Evolutionary conservation across 371 early-diverging fungal species (phyloP), one percentile per base, ranked within the genome.

Genomic region (Funneliformis caledonium): DNA sequence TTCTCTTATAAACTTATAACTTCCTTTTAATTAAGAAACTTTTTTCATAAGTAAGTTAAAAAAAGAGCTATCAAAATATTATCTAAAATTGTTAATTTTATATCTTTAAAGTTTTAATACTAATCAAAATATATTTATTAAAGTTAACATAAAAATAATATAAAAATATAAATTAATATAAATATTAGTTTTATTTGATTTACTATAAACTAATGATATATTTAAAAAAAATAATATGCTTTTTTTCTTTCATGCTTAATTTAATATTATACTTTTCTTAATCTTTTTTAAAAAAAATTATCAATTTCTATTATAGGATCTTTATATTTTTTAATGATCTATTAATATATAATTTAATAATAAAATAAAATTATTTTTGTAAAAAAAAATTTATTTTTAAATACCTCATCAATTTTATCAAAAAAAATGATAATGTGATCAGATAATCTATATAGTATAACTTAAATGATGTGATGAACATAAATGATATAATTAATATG

Each of bases 31-130:
- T 78, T n/a, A 14, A 78, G 50, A 43, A 78, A 78, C 45, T 0
- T 69, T 64, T n/a, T 48, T 79, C 37, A 76, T 50, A n/a, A 79
- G 75, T 72, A 79, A 52, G 12, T 79, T 79, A 10, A 70, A 26
- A 79, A 79, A 79, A 26, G 61, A 72, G 42, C 52, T 79, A 26
- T 79, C 52, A 8, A 79, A 79, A 31, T 14, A 14, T 31, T 56
- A 31, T 79, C 72, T 11, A 72, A 70, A 4, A 78, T 72, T 37
- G 22, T 26, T n/a, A 78, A 73, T n/a, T 78, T 70, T 11, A 22
- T 37, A 16, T 72, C 45, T 43, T 43, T 48, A 33, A 78, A 45
- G 37, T 78, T 52, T 70, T 0, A 75, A 22, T 76, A 19, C 76
- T 37, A 37, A 37, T 16, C 7, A 7, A 56, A 16, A 19, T 56